These are phyloP conservation scores for Pyrus hybrid DNA, from an alignment of 331 rosid species.

Conservation along the genomic window DNA sequence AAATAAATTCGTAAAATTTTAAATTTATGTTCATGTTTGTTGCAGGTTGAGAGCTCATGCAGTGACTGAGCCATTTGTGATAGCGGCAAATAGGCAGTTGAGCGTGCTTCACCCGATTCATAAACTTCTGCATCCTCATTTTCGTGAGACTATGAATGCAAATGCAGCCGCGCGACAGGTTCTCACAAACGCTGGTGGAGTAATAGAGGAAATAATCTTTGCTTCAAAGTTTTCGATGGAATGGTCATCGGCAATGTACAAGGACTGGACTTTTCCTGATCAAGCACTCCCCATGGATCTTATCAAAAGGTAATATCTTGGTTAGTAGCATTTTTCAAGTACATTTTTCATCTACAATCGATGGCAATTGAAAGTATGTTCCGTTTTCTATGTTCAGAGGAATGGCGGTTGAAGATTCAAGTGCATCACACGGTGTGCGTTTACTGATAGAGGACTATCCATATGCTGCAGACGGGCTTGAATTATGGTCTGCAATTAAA, in stretches of 20 bases:
- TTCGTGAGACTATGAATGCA: constrained; percentile 32
- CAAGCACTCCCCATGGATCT: not conserved
- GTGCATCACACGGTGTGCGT: not conserved
- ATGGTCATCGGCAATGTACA: not conserved
- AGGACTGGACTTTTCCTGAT: not conserved
- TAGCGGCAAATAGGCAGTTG: constrained; percentile 24
- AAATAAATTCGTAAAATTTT: not conserved
- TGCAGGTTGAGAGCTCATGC: constrained; percentile 24
- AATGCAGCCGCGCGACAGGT: constrained; percentile 24
- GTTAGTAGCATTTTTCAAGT: no score
- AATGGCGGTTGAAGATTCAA: not conserved
- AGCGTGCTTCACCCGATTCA: constrained; percentile 21
- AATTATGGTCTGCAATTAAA: constrained; percentile 9
- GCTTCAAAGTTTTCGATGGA: constrained; percentile 19
- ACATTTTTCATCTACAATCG: no score
- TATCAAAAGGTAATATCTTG: not conserved
- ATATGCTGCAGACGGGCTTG: not conserved
- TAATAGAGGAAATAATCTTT: constrained; percentile 18
- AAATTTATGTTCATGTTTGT: not conserved
- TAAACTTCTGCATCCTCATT: constrained; percentile 28
- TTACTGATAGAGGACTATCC: not conserved
- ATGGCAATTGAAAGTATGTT: not conserved
- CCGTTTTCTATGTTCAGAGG: not conserved
- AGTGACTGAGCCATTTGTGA: constrained; percentile 18
- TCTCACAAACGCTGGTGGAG: constrained; percentile 29